Evolutionary conservation across 2,329 filamentous ascomycete species (phyloP).

Genomic region (Lecanicillium sp.): DNA sequence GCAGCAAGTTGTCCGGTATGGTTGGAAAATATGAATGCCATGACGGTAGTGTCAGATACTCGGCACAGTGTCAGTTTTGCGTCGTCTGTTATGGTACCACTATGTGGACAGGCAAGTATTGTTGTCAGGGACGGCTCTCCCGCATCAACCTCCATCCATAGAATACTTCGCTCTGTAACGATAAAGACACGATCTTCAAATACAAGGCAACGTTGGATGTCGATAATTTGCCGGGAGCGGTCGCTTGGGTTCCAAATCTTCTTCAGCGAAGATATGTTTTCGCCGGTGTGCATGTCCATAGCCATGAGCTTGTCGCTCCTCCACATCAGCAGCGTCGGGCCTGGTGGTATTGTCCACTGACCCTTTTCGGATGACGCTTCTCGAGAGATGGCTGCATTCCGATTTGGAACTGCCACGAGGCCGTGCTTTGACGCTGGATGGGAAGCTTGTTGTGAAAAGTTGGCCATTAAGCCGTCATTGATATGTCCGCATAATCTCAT

Average conservation of each 20-base stretch:
- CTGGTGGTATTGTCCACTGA: constrained; percentile 6
- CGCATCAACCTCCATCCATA: constrained; percentile 1
- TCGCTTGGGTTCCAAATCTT: constrained; percentile 2
- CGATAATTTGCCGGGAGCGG: not conserved
- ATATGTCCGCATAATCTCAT: constrained; percentile 35
- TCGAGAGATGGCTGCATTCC: constrained; percentile 1
- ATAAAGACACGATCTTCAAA: constrained; percentile 5
- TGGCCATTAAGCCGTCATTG: constrained; percentile 25
- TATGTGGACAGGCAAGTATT: constrained; percentile 20
- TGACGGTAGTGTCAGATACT: constrained; percentile 9
- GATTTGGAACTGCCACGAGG: constrained; percentile 28
- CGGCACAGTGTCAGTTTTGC: no score
- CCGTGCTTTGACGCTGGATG: constrained; percentile 30
- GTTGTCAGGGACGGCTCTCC: constrained; percentile 13
- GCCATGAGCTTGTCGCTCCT: constrained; percentile 25
- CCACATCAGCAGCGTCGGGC: constrained; percentile 24
- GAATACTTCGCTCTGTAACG: constrained; percentile 2
- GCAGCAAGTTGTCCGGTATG: constrained; percentile 22
- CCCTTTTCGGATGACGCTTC: constrained; percentile 10
- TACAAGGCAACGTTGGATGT: constrained; percentile 3
- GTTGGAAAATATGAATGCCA: constrained; percentile 27
- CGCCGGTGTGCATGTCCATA: constrained; percentile 26
- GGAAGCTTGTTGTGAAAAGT: constrained; percentile 19
- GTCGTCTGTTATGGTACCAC: constrained; percentile 7
- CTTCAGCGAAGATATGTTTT: constrained; percentile 10